phyloP scores from a whole-genome alignment of 768 basidiomycete genomes.

The Podaxis mareebaensis region DNA sequence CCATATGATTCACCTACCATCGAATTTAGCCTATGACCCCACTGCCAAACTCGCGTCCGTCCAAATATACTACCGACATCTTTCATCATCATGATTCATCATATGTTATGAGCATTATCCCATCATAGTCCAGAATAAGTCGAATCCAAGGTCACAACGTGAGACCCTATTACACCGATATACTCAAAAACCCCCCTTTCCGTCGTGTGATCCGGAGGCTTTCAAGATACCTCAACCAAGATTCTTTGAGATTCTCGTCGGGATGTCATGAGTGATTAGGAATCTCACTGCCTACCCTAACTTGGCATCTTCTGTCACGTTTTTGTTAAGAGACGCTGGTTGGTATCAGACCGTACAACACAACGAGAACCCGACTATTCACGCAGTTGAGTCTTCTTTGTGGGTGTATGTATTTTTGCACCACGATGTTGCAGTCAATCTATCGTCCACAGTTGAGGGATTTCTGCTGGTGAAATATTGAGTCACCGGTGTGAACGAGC shows the following conservation, averaged over 20 bases:
- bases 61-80: neutral
- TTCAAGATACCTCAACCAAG: neutral
- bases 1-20: neutral
- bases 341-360: neutral
- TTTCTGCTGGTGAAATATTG: conserved; percentile 1
- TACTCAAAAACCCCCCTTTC: neutral
- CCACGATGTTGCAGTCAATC: neutral
- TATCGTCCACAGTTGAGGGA: neutral
- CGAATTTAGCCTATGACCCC: neutral
- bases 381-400: neutral
- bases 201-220: conserved; percentile 9
- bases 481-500: conserved; percentile 11
- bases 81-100: conserved; percentile 3
- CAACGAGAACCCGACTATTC: neutral
- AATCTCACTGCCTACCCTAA: neutral
- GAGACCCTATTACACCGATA: conserved; percentile 8
- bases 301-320: neutral
- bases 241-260: neutral
- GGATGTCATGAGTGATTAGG: neutral
- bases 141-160: neutral
- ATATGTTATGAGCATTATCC: neutral
- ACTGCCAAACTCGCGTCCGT: conserved; percentile 6
- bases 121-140: neutral
- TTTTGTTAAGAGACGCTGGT: neutral
- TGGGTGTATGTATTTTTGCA: neutral